Evolutionary conservation across 2,329 filamentous ascomycete genomes (phyloP), one percentile per base, ranked within the genome.

Genomic region (Graphiopsis chlorocephala): DNA sequence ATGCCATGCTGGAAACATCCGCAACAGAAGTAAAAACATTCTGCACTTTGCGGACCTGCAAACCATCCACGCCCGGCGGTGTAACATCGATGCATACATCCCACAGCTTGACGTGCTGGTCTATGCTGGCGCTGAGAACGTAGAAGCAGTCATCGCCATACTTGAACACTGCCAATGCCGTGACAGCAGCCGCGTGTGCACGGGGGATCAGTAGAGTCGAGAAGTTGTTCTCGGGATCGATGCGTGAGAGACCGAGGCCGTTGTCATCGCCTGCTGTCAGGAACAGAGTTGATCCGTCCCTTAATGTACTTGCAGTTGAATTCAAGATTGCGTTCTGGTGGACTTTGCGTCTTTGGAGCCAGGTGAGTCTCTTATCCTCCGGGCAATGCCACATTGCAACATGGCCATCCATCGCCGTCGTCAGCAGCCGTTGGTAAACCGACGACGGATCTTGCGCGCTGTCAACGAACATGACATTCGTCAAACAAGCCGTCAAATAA

Each of bases 251-350:
- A 0, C 85, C 88, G 0, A 98, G 76, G 3, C 90, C 89, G 67
- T 95, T 95, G 76, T 98, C 95, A 71, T 99, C 95, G 25, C 95
- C 93, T 28, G 91, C 92, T 0, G 92, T 93, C 4, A 91, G 76
- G 20, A 96, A 73, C 0, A 90, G 69, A 69, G 79, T 70, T 60
- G 77, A 68, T n/a, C 69, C 71, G 31, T 73, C 67, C 20, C 72
- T 69, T 15, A 81, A 60, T 29, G 71, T 53, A 1, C 75, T 65
- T 4, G 77, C 61, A 3, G 78, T 73, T 64, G 84, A 74, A 0
- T 76, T 72, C 75, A 97, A 96, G 74, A 97, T 86, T 59, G 89
- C 88, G 76, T 86, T 96, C 71, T 96, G 92, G 72, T 98, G 95
- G 26, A 94, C 76, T 61, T 79, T 81, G 57, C 78, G 75, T 56